These are phyloP conservation scores for Areca catechu DNA, from an alignment of 176 grass and related monocot genomes.

Conservation along the genomic window DNA sequence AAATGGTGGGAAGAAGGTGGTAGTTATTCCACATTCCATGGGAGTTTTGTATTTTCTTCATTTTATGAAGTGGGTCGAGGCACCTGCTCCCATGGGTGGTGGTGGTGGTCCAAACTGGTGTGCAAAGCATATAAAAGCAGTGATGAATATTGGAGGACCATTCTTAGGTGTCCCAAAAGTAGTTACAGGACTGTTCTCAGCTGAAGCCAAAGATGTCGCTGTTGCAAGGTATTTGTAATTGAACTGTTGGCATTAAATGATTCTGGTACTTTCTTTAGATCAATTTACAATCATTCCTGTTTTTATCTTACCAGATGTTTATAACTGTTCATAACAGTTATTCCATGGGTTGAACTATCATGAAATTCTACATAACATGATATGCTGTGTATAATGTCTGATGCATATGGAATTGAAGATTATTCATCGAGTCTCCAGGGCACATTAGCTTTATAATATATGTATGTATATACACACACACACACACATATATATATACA, in stretches of 20 bases:
- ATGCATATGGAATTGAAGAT: too few species aligned
- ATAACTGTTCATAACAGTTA: too few species aligned
- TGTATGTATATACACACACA: too few species aligned
- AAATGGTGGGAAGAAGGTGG: conserved; percentile 92
- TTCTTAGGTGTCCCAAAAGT: conserved; percentile 95
- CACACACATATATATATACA: too few species aligned
- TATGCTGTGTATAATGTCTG: too few species aligned
- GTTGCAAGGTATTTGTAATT: conserved; percentile 62
- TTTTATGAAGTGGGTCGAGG: conserved; percentile 99
- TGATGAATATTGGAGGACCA: conserved; percentile 91
- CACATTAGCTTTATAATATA: too few species aligned
- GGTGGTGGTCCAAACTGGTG: conserved; percentile 91
- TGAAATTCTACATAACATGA: too few species aligned
- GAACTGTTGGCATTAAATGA: neutral
- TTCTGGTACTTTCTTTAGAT: too few species aligned
- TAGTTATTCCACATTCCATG: conserved; percentile 98
- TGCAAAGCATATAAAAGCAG: conserved; percentile 86
- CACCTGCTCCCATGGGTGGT: conserved; percentile 82
- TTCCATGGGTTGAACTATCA: too few species aligned
- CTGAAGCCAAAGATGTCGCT: conserved; percentile 97
- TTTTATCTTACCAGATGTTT: too few species aligned
- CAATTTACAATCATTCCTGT: too few species aligned
- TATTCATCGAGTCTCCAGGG: too few species aligned
- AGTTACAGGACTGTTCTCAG: conserved; percentile 81
- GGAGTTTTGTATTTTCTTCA: conserved; percentile 95